phyloP scores from a whole-genome alignment of 805 yeast genomes.

The Wickerhamomyces chambardii region DNA sequence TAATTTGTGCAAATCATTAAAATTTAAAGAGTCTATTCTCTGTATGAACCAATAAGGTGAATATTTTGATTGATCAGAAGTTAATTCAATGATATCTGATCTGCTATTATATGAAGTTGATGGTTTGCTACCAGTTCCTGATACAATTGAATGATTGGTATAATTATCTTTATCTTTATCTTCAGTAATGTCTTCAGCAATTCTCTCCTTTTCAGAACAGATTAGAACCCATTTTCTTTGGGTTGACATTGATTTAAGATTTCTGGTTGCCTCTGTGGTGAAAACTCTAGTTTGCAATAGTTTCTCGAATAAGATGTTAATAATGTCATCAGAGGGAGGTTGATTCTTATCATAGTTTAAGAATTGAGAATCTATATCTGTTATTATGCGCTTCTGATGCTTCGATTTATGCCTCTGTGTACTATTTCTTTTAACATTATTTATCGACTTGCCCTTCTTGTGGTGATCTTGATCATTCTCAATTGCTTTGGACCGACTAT shows the following conservation, averaged over 20 bases:
- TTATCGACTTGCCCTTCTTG: too few species aligned
- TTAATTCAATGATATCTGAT: background rate
- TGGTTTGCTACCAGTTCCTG: too few species aligned
- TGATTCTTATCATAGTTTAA: conserved; percentile 17
- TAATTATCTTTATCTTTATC: conserved; percentile 4
- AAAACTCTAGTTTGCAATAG: conserved; percentile 13
- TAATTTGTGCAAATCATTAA: conserved; percentile 13
- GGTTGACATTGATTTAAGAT: conserved; percentile 7
- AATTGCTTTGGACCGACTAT: too few species aligned
- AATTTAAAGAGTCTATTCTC: conserved; percentile 6
- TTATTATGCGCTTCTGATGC: too few species aligned
- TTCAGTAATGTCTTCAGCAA: background rate
- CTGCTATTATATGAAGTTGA: too few species aligned
- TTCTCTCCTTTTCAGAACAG: conserved; percentile 14
- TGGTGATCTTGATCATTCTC: too few species aligned
- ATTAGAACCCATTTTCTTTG: conserved; percentile 17
- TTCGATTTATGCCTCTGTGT: background rate
- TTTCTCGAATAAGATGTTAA: conserved; percentile 11
- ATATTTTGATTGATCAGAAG: too few species aligned
- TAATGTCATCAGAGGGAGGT: conserved; percentile 17
- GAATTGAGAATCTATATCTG: conserved; percentile 13
- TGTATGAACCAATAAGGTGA: conserved; percentile 9
- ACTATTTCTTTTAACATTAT: too few species aligned
- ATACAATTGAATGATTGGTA: background rate
- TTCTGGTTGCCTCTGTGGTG: conserved; percentile 11